phyloP scores from a whole-genome alignment of 371 early-diverging fungal genomes.

The Encephalitozoon romaleae region DNA sequence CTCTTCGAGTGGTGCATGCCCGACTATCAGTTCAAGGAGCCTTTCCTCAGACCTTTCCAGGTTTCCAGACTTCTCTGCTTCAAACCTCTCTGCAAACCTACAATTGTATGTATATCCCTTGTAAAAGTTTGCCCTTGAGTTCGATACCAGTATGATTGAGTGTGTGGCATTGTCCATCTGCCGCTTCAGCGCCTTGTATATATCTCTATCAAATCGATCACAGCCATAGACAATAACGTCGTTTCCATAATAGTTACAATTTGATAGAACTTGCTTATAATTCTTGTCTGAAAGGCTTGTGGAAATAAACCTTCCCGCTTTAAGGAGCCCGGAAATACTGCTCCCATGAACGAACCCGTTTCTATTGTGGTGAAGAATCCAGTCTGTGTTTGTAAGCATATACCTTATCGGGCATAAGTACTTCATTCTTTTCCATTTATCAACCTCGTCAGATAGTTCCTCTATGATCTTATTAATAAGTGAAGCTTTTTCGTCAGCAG shows the following conservation, averaged over 20 bases:
- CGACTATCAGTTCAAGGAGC: constrained; percentile 6
- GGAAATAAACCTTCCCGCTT: neutral
- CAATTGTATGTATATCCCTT: neutral
- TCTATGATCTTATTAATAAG: neutral
- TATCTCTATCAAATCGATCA: neutral
- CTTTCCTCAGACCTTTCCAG: neutral
- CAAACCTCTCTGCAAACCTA: neutral
- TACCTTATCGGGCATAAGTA: neutral
- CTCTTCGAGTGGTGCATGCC: neutral
- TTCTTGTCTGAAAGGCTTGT: constrained; percentile 4
- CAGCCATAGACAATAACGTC: constrained; percentile 18
- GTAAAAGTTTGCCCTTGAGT: neutral
- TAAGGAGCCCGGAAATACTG: neutral
- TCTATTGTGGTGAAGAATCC: neutral
- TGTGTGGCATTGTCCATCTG: neutral
- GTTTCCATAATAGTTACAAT: constrained; percentile 3
- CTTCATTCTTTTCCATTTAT: constrained; percentile 7
- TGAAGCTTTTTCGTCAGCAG: neutral
- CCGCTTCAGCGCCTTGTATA: constrained; percentile 23
- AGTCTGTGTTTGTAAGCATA: neutral
- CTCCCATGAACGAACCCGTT: neutral
- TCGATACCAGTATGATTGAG: neutral
- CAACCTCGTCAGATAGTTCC: neutral
- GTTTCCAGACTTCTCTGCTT: neutral
- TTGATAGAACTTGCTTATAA: neutral